phyloP scores from a whole-genome alignment of 1,284 basidiomycete genomes.

The Inonotus hispidus region DNA sequence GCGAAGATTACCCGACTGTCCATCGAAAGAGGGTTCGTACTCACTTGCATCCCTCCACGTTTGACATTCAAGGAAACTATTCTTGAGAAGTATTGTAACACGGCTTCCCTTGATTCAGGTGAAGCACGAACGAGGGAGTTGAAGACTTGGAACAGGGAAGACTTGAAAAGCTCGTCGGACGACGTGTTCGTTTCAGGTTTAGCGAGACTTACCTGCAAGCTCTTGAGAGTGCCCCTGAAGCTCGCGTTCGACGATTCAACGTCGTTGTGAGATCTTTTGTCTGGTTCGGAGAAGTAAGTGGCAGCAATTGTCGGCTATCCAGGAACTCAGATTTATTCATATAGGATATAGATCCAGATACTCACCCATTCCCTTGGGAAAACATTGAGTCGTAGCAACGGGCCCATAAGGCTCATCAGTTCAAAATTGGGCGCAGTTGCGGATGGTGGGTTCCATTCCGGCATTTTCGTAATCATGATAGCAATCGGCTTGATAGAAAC shows the following conservation, averaged over 20 bases:
- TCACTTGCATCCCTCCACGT: constrained; percentile 84
- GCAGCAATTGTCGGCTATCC: constrained; percentile 71
- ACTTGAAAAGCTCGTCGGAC: constrained; percentile 34
- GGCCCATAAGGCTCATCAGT: constrained; percentile 67
- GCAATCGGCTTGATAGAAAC: constrained; percentile 83
- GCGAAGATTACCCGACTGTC: constrained; percentile 12
- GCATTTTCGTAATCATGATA: constrained; percentile 65
- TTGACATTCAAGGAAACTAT: constrained; percentile 77
- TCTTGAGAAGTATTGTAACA: constrained; percentile 80
- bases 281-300: constrained; percentile 80
- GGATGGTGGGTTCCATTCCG: constrained; percentile 62
- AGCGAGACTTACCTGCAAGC: constrained; percentile 53
- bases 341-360: constrained; percentile 18
- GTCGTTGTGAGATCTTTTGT: constrained; percentile 68
- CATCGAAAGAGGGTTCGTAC: constrained; percentile 17
- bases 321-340: background rate
- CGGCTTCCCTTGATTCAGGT: constrained; percentile 73
- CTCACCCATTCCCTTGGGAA: constrained; percentile 86
- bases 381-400: constrained; percentile 74
- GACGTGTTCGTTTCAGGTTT: constrained; percentile 5
- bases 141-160: constrained; percentile 83
- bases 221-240: constrained; percentile 75
- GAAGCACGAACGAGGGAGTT: constrained; percentile 85
- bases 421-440: constrained; percentile 62
- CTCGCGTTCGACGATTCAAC: constrained; percentile 83